These are phyloP conservation scores for Ogataea minuta DNA, from an alignment of 805 yeast genomes.

Conservation along the genomic window DNA sequence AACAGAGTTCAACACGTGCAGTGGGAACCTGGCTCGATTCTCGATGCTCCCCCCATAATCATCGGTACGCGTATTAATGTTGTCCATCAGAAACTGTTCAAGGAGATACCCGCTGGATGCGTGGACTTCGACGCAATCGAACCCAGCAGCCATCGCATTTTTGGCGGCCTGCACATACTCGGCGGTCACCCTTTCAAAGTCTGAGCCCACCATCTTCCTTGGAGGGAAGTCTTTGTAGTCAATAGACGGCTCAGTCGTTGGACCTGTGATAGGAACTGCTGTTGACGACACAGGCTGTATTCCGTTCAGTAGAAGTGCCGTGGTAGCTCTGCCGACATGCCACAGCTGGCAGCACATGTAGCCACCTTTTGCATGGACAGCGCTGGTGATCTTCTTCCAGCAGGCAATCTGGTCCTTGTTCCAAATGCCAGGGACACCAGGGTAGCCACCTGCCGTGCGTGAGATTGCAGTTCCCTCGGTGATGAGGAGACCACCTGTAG, in stretches of 20 bases:
- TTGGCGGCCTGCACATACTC: constrained; percentile 45
- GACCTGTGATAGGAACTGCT: constrained; percentile 36
- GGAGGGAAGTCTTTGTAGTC: constrained; percentile 12
- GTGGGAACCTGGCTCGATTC: constrained; percentile 39
- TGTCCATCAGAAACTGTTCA: constrained; percentile 39
- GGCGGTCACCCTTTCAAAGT: constrained; percentile 45
- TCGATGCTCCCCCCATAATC: constrained; percentile 43
- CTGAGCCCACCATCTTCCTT: constrained; percentile 36
- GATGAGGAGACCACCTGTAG: constrained; percentile 52
- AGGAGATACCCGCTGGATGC: constrained; percentile 41
- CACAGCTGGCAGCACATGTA: constrained; percentile 48
- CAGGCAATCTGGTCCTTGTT: constrained; percentile 42
- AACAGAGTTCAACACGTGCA: constrained; percentile 51
- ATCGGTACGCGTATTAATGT: constrained; percentile 39
- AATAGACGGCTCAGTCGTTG: neutral
- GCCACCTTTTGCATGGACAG: constrained; percentile 48
- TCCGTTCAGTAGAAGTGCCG: constrained; percentile 35
- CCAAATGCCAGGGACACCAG: constrained; percentile 48
- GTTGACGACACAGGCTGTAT: constrained; percentile 39
- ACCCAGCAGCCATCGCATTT: constrained; percentile 38
- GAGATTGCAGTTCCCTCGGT: constrained; percentile 55
- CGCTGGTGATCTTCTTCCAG: constrained; percentile 47
- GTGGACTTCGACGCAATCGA: constrained; percentile 43
- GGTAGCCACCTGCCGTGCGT: constrained; percentile 39
- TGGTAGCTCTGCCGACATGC: constrained; percentile 41